Evolutionary conservation across 78 protist genomes (phyloP).

Genomic region (Tieghemostelium lacteum): DNA sequence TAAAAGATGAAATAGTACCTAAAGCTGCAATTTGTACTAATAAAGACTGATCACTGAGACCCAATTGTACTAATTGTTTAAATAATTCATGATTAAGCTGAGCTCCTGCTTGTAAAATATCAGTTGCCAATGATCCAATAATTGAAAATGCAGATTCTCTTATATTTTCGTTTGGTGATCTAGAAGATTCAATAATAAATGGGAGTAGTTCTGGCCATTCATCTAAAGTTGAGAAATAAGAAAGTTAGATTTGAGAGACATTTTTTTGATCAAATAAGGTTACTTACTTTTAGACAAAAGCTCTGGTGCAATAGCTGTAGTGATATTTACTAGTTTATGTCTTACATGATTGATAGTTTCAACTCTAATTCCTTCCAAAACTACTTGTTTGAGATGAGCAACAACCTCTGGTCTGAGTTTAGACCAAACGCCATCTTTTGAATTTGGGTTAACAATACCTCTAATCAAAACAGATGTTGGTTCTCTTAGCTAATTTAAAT

Average conservation of each 20-base stretch:
- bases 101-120: not conserved
- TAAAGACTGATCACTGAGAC: conserved; percentile 19
- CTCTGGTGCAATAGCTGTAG: conserved; percentile 19
- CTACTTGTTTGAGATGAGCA: not conserved
- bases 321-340: conserved; percentile 26
- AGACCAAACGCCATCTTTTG: conserved; percentile 5
- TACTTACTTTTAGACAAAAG: too few relatives aligned
- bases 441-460: conserved; percentile 8
- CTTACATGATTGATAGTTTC: conserved; percentile 3
- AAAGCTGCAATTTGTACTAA: conserved; percentile 61
- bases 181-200: conserved; percentile 7
- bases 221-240: not conserved
- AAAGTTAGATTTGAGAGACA: too few relatives aligned
- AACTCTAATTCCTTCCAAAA: not conserved
- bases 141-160: conserved; percentile 58
- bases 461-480: conserved; percentile 60
- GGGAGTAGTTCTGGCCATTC: conserved; percentile 31
- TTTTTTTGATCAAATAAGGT: too few relatives aligned
- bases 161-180: not conserved
- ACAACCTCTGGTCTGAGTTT: not conserved
- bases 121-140: conserved; percentile 11
- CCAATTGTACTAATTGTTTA: not conserved
- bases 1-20: conserved; percentile 18
- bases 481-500: conserved; percentile 32
- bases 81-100: not conserved